A percentile compares a stretch with the other conserved stretches of the same genome.
These are phyloP conservation scores for Geotrichum candidum DNA, from an alignment of 1,139 yeast genomes.

Conservation along the genomic window DNA sequence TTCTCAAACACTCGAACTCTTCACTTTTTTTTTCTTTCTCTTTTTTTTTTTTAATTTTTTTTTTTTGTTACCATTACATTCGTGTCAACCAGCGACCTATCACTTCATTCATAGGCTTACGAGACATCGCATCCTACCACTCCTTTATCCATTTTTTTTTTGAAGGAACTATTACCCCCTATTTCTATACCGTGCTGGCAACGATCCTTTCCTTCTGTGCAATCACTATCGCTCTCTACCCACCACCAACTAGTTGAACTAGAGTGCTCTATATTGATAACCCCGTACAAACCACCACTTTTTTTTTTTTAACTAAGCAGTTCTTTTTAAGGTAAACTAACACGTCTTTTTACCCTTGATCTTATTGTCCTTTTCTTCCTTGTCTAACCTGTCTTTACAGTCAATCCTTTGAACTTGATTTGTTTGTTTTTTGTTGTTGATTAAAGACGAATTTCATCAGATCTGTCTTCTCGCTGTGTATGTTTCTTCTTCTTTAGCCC, in stretches of 20 bases:
- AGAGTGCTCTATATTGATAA: neutral
- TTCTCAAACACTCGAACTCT: neutral
- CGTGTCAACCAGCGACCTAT: neutral
- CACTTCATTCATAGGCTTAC: neutral
- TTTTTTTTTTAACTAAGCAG: neutral
- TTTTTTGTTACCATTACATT: neutral
- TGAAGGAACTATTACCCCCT: neutral
- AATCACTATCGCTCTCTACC: neutral
- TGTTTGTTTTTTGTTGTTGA: neutral
- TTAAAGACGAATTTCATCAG: neutral
- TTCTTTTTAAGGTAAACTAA: neutral
- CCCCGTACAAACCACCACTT: neutral
- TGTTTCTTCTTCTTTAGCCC: neutral
- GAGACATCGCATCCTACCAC: neutral
- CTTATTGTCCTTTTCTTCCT: no score
- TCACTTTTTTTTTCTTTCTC: neutral
- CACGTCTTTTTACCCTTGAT: no score
- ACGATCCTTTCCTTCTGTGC: neutral
- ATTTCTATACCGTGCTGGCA: neutral
- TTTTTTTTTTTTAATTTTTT: neutral
- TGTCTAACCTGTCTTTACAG: no score
- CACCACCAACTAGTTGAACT: neutral
- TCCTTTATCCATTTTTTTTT: neutral
- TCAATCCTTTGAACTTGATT: no score
- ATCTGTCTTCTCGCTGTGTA: neutral